Evolutionary conservation across 2,329 filamentous ascomycete species (phyloP).

Genomic region (Amauroascus niger): DNA sequence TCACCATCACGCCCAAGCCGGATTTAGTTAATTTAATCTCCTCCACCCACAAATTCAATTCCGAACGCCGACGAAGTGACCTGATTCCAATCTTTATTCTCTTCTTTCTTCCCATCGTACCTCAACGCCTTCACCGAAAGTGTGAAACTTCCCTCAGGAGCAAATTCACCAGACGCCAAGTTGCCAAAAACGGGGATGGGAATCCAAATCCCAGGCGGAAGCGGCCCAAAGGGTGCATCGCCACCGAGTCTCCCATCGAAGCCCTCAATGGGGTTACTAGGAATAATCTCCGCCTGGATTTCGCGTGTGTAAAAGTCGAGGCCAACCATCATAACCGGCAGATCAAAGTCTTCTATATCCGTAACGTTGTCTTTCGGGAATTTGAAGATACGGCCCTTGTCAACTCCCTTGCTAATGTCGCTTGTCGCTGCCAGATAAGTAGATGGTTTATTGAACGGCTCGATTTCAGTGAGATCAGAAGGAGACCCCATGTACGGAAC

Average conservation of each 20-base stretch:
- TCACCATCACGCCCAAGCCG: too few relatives aligned
- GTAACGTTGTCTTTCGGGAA: slow-evolving; percentile 5
- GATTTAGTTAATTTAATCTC: too few relatives aligned
- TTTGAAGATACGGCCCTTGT: slow-evolving; percentile 1
- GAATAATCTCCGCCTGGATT: slow-evolving; percentile 9
- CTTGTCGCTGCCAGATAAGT: slow-evolving; percentile 1
- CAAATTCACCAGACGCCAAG: neutral
- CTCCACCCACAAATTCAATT: slow-evolving; percentile 2
- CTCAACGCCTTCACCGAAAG: slow-evolving; percentile 6
- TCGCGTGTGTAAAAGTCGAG: slow-evolving; percentile 6
- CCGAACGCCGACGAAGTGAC: slow-evolving; percentile 6
- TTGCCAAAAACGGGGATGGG: slow-evolving; percentile 10
- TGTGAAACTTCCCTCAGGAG: slow-evolving; percentile 9
- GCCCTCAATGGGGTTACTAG: neutral
- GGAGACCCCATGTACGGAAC: slow-evolving; percentile 46
- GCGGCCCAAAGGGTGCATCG: slow-evolving; percentile 5
- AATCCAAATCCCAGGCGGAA: slow-evolving; percentile 1
- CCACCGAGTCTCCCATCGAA: slow-evolving; percentile 8
- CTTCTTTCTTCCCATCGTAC: neutral
- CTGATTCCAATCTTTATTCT: neutral
- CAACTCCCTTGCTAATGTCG: slow-evolving; percentile 2
- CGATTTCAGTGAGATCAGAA: slow-evolving; percentile 41
- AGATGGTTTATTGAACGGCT: slow-evolving; percentile 2
- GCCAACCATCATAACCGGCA: slow-evolving; percentile 45
- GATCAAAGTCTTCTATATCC: slow-evolving; percentile 34